These are phyloP conservation scores for Bathelium albidoporum DNA, from an alignment of 495 filamentous ascomycete genomes.

Conservation along the genomic window DNA sequence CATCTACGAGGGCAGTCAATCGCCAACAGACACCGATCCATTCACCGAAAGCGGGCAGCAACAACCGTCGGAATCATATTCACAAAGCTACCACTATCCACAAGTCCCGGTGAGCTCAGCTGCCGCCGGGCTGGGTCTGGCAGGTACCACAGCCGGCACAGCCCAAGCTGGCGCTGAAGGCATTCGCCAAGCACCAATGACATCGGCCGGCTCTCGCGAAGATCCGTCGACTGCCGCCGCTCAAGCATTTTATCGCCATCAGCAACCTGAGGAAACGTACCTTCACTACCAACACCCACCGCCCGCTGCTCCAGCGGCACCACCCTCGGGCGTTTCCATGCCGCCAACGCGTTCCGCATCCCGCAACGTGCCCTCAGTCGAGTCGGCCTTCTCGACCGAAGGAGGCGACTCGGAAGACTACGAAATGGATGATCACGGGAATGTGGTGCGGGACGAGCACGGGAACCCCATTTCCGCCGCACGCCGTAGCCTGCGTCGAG, in stretches of 20 bases:
- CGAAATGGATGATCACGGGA: conserved; percentile 36
- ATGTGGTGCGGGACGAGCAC: conserved; percentile 39
- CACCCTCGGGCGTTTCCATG: conserved; percentile 5
- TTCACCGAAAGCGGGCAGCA: conserved; percentile 40
- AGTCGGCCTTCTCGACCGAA: conserved; percentile 35
- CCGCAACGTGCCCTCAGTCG: conserved; percentile 37
- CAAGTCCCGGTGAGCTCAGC: conserved; percentile 11
- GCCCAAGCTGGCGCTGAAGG: conserved; percentile 8
- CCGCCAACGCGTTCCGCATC: conserved; percentile 26
- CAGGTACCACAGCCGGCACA: conserved; percentile 7
- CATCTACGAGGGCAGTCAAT: conserved; percentile 34
- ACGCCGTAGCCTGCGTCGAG: conserved; percentile 21
- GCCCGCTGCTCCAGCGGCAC: background rate
- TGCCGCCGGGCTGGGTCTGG: conserved; percentile 2
- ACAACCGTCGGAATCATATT: conserved; percentile 20
- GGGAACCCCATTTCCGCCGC: conserved; percentile 31
- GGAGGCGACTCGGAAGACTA: conserved; percentile 46
- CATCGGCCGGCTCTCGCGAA: background rate
- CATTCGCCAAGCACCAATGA: conserved; percentile 11
- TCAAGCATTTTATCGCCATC: conserved; percentile 21
- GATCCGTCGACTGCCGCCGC: conserved; percentile 8
- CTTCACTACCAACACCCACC: conserved; percentile 23
- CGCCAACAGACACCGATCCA: conserved; percentile 48
- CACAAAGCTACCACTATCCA: conserved; percentile 8
- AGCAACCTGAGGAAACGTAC: conserved; percentile 19